Base-by-base conservation (phyloP, 257 asterid genomes). In the Capsicum chinense region DNA sequence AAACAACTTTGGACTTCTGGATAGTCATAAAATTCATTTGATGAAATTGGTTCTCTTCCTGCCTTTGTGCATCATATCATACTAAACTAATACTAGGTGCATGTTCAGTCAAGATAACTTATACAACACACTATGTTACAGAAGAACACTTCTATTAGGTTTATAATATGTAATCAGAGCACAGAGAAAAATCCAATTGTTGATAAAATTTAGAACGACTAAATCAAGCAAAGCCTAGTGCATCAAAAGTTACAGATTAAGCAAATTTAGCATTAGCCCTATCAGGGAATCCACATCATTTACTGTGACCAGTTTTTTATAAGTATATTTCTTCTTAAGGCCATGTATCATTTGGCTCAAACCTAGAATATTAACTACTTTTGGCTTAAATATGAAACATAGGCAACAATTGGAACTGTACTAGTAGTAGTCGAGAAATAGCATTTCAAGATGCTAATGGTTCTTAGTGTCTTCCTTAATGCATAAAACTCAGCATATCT, bases 91-190 rank as follows among this genome's bases (percentile, higher is more conserved):
- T 12, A 13, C 13, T 52, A 21, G 57, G 79, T 71, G 17, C 79
- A n/a, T 12, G 47, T 21, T 44, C 81, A 33, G 73, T 33, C 73
- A 66, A 66, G 33, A 66, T 33, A 12, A 64, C 71, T 64, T 64
- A 11, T 12, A 26, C 44, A 12, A n/a, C 5, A 73, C 59, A 73
- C 17, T 10, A 6, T 73, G 10, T 9, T 16, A 69, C 4, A 21
- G 57, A 73, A 47, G 42, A 50, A 73, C 42, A 13, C 80, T 73
- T 73, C 80, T 48, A 10, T 48, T 48, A 48, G 80, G 80, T 73
- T 73, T 48, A 48, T 44, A 10, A 71, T 71, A 73, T 73, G 21
- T 26, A 74, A 54, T 21, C 35, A 50, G 81, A 50, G 59, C 58
- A 73, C n/a, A 73, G 6, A 12, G 59, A 19, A 73, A 12, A 73